Evolutionary conservation across 768 basidiomycete species (phyloP).

Genomic region (Pisolithus tinctorius): DNA sequence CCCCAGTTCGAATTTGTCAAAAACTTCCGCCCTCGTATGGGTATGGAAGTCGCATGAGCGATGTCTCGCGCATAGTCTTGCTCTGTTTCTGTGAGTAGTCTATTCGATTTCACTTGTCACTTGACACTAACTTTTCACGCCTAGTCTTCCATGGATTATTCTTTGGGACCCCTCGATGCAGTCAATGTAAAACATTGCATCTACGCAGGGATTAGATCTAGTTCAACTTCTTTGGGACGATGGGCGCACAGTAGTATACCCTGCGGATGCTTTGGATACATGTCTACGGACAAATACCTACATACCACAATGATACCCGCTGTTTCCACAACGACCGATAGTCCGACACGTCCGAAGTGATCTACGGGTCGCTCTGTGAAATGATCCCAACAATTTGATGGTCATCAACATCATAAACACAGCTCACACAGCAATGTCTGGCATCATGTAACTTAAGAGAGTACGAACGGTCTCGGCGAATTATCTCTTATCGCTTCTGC

Average conservation of each 20-base stretch:
- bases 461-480: background rate
- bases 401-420: background rate
- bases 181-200: conserved; percentile 6
- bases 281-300: conserved; percentile 1
- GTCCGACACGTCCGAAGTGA: background rate
- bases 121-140: background rate
- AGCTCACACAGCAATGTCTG: too few species aligned
- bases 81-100: background rate
- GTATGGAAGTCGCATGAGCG: conserved; percentile 8
- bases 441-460: too few species aligned
- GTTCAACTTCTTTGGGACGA: background rate
- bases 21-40: conserved; percentile 37
- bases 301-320: conserved; percentile 1
- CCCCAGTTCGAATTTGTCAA: conserved; percentile 71
- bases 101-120: background rate
- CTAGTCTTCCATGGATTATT: background rate
- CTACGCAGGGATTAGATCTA: background rate
- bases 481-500: background rate
- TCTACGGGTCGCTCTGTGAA: too few species aligned
- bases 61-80: background rate
- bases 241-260: conserved; percentile 1
- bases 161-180: background rate
- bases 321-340: background rate
- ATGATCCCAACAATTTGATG: too few species aligned
- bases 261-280: background rate